Evolutionary conservation across 306 rosid genomes (phyloP).

Genomic region (Cyclanthera cordifolia): DNA sequence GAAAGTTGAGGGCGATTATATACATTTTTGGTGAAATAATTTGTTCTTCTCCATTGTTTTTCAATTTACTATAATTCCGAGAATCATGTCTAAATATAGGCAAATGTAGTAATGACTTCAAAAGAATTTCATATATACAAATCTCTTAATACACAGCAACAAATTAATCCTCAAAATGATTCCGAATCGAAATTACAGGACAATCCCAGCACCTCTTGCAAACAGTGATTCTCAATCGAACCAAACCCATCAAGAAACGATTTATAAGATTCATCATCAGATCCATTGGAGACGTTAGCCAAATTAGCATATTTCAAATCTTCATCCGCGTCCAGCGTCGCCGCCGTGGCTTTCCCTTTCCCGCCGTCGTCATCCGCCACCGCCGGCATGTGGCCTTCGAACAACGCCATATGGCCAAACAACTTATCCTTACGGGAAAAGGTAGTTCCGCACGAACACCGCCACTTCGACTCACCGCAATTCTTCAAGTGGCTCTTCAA

Average conservation of each 20-base stretch:
- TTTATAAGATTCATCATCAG: constrained; percentile 26
- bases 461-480: no score
- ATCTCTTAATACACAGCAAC: neutral
- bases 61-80: neutral
- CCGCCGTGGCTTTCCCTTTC: constrained; percentile 18
- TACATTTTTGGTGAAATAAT: no score
- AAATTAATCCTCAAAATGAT: neutral
- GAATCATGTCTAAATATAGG: neutral
- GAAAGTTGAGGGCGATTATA: no score
- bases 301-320: constrained; percentile 10
- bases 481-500: no score
- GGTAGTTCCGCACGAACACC: constrained; percentile 3
- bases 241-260: constrained; percentile 42
- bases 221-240: constrained; percentile 22
- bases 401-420: constrained; percentile 61
- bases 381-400: constrained; percentile 87
- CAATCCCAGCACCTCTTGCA: constrained; percentile 27
- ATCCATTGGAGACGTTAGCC: neutral
- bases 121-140: neutral
- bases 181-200: constrained; percentile 2
- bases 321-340: constrained; percentile 12
- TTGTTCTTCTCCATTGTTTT: no score
- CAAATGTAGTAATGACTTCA: neutral
- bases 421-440: constrained; percentile 74
- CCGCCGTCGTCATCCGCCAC: constrained; percentile 29